Percentiles rank a stretch among this genome's conserved stretches.
Evolutionary conservation across 148 eudicot species (phyloP).

Genomic region (Oxyria digyna): DNA sequence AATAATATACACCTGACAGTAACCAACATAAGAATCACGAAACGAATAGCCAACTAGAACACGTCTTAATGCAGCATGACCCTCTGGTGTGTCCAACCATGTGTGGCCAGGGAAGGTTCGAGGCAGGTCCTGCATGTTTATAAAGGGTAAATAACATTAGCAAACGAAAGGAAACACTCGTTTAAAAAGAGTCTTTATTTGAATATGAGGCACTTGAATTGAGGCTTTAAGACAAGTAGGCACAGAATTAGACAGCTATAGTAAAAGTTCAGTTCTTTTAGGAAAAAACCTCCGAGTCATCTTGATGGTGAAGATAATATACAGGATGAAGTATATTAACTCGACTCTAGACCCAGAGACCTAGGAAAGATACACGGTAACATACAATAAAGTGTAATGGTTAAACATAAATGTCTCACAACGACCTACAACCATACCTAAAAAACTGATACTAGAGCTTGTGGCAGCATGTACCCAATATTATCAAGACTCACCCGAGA

Average conservation of each 20-base stretch:
- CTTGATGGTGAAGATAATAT: background rate
- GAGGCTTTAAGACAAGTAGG: background rate
- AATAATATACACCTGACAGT: constrained; percentile 58
- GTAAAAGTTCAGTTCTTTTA: background rate
- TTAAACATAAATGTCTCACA: background rate
- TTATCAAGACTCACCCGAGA: background rate
- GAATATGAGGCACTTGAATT: background rate
- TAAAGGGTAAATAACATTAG: background rate
- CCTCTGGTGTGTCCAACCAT: constrained; percentile 84
- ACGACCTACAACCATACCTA: background rate
- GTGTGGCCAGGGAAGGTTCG: constrained; percentile 98
- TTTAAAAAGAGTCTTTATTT: background rate
- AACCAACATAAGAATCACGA: constrained; percentile 98
- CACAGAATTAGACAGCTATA: background rate
- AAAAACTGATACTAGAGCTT: background rate
- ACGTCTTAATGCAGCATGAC: constrained; percentile 92
- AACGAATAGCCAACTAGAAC: constrained; percentile 95
- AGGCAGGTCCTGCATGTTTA: constrained; percentile 61
- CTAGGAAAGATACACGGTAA: background rate
- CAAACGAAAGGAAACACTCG: background rate
- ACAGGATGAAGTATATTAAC: background rate
- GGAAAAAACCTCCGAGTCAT: too few relatives aligned
- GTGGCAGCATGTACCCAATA: background rate
- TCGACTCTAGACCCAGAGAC: background rate
- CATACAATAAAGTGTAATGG: background rate